Percentiles rank a stretch among this genome's conserved stretches.
Evolutionary conservation across 1,284 basidiomycete genomes (phyloP).

Genomic region (Pseudozyma sp.): DNA sequence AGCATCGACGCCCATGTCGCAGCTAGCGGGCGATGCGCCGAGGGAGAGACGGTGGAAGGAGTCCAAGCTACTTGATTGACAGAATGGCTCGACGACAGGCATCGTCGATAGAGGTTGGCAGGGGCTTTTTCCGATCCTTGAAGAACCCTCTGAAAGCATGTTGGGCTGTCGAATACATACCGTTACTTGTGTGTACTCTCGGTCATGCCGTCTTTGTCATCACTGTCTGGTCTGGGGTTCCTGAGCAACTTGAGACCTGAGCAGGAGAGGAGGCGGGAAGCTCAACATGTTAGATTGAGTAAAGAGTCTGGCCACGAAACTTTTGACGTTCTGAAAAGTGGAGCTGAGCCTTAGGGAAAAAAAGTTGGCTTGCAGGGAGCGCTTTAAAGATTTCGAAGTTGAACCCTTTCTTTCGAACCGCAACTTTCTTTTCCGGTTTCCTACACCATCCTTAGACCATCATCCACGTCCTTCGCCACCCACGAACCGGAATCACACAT

Average conservation of each 20-base stretch:
- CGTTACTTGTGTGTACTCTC: too few species aligned
- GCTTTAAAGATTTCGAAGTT: neutral
- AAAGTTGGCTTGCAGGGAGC: neutral
- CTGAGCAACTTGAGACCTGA: neutral
- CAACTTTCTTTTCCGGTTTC: neutral
- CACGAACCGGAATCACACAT: neutral
- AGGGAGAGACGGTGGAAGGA: conserved; percentile 35
- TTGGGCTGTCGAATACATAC: too few species aligned
- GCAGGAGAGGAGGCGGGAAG: neutral
- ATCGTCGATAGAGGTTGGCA: conserved; percentile 4
- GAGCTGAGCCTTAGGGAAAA: neutral
- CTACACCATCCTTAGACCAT: neutral
- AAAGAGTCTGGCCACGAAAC: neutral
- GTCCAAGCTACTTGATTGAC: conserved; percentile 35
- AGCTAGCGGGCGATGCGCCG: neutral
- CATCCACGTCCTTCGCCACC: neutral
- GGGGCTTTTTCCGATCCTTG: too few species aligned
- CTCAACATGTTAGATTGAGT: neutral
- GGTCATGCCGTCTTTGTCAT: neutral
- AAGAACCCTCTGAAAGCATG: too few species aligned
- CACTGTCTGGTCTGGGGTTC: neutral
- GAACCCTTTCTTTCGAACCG: neutral
- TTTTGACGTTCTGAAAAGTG: conserved; percentile 3
- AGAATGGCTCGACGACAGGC: conserved; percentile 12
- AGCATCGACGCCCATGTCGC: conserved; percentile 21